A percentile compares a stretch with the other conserved stretches of the same genome.
These are phyloP conservation scores for Penicillium manginii DNA, from an alignment of 495 filamentous ascomycete genomes.

Conservation along the genomic window DNA sequence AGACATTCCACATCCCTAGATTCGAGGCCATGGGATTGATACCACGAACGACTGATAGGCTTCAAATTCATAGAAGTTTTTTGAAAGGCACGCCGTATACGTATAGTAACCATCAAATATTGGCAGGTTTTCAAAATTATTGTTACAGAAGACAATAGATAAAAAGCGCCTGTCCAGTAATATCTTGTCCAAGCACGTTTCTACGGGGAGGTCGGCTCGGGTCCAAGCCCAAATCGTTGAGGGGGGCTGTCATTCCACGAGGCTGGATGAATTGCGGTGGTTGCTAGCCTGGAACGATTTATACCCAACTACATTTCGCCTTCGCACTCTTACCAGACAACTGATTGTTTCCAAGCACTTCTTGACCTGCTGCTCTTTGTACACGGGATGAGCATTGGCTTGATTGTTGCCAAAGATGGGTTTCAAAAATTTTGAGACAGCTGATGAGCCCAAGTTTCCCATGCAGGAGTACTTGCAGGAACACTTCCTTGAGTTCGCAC, in stretches of 20 bases:
- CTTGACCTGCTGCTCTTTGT: slow-evolving; percentile 21
- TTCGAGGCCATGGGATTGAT: not conserved
- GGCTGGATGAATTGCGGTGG: not conserved
- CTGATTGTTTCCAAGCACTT: slow-evolving; percentile 27
- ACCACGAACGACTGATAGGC: not conserved
- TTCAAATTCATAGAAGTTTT: not conserved
- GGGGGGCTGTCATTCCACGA: slow-evolving; percentile 7
- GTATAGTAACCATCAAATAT: not conserved
- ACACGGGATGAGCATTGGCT: slow-evolving; percentile 18
- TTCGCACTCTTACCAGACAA: not conserved
- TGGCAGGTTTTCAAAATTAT: not conserved
- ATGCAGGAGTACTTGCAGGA: slow-evolving; percentile 22
- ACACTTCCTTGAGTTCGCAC: slow-evolving; percentile 35
- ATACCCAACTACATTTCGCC: slow-evolving; percentile 6
- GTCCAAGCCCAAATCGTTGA: not conserved
- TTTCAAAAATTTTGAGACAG: slow-evolving; percentile 6
- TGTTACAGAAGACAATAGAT: not conserved
- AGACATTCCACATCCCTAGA: slow-evolving; percentile 10
- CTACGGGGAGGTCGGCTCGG: not conserved
- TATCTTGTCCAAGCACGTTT: not conserved
- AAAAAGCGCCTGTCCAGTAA: not conserved
- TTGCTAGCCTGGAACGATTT: slow-evolving; percentile 4
- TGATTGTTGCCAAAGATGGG: slow-evolving; percentile 17
- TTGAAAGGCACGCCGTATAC: not conserved
- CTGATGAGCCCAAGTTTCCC: slow-evolving; percentile 22